phyloP scores from a whole-genome alignment of 164 flowering plant species.

The Protea cynaroides region DNA sequence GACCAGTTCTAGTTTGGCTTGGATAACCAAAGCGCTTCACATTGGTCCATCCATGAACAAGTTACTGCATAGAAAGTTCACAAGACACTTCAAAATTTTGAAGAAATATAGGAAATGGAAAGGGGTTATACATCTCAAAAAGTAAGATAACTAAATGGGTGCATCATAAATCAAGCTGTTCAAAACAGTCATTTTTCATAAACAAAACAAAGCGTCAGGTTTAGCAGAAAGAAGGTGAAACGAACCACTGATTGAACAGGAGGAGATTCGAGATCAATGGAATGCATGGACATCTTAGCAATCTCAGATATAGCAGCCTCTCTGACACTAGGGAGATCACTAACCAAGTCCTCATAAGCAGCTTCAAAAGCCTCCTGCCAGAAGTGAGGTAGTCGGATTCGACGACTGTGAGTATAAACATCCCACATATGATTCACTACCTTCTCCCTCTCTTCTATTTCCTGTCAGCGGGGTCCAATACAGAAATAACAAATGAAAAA shows the following conservation, averaged over 20 bases:
- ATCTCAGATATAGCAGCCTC: slow-evolving; percentile 86
- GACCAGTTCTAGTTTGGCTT: too few species aligned
- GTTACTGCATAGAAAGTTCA: too few species aligned
- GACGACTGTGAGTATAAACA: slow-evolving; percentile 69
- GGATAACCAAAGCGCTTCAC: too few species aligned
- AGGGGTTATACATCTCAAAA: too few species aligned
- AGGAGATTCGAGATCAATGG: slow-evolving; percentile 57
- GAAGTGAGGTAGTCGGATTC: slow-evolving; percentile 70
- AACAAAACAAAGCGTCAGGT: too few species aligned
- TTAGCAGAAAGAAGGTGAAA: neutral
- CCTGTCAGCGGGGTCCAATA: slow-evolving; percentile 34
- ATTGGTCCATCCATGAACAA: too few species aligned
- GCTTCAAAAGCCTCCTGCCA: slow-evolving; percentile 98
- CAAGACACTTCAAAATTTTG: too few species aligned
- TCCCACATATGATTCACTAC: slow-evolving; percentile 99
- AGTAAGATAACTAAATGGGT: too few species aligned
- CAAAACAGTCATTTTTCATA: too few species aligned
- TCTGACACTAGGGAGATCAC: slow-evolving; percentile 58
- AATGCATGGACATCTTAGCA: slow-evolving; percentile 86
- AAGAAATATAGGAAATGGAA: too few species aligned
- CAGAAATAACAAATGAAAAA: neutral
- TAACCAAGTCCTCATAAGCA: slow-evolving; percentile 80
- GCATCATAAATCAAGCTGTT: too few species aligned
- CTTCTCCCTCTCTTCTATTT: slow-evolving; percentile 98
- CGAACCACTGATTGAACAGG: slow-evolving; percentile 47